These are phyloP conservation scores for Pleomassaria siparia DNA, from an alignment of 2,329 filamentous ascomycete species.

Conservation along the genomic window DNA sequence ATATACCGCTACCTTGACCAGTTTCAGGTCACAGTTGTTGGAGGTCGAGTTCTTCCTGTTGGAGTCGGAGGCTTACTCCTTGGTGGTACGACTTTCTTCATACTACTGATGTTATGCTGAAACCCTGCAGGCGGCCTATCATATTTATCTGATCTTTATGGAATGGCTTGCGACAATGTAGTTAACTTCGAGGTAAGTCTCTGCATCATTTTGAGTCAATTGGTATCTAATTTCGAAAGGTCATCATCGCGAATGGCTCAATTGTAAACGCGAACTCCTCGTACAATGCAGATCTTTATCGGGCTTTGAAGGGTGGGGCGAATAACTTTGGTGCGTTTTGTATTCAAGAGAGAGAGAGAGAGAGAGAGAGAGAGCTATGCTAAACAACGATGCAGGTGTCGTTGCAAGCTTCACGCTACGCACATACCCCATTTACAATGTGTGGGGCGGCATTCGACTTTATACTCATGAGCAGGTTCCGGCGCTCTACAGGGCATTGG, in stretches of 20 bases:
- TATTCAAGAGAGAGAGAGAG: not conserved
- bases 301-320: slow-evolving; percentile 42
- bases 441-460: slow-evolving; percentile 24
- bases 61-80: slow-evolving; percentile 25
- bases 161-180: slow-evolving; percentile 14
- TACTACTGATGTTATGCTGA: not conserved
- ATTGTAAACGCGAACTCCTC: slow-evolving; percentile 35
- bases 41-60: slow-evolving; percentile 13
- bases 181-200: slow-evolving; percentile 25
- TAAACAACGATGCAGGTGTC: slow-evolving; percentile 13
- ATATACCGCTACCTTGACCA: slow-evolving; percentile 7
- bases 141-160: slow-evolving; percentile 13
- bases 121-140: slow-evolving; percentile 11
- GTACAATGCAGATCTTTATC: slow-evolving; percentile 36
- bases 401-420: slow-evolving; percentile 24
- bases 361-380: not conserved
- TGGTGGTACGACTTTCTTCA: slow-evolving; percentile 13
- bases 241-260: slow-evolving; percentile 39
- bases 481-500: not conserved
- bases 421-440: slow-evolving; percentile 7
- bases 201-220: not conserved
- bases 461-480: slow-evolving; percentile 1
- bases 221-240: not conserved
- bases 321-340: slow-evolving; percentile 37
- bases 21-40: slow-evolving; percentile 8